Percentiles rank a stretch among this genome's conserved stretches.
Conservation (phyloP, 2,329 filamentous ascomycete species). For the Beauveria sp. region DNA sequence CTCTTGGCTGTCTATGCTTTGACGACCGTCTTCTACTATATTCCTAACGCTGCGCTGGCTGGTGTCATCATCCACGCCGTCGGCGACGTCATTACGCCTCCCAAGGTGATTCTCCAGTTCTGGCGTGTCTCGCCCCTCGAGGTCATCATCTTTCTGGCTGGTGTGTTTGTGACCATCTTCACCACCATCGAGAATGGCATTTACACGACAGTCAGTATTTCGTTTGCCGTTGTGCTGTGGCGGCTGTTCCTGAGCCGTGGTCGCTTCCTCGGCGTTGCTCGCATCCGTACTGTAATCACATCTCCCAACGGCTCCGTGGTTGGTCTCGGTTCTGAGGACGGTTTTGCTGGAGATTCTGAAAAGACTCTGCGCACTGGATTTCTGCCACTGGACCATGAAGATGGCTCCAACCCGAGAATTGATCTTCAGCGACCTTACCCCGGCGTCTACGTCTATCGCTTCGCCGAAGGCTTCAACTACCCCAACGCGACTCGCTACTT, state of each 20-base stretch:
- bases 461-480: slow-evolving; percentile 92
- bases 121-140: slow-evolving; percentile 90
- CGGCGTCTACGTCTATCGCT: slow-evolving; percentile 92
- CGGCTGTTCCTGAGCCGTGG: slow-evolving; percentile 77
- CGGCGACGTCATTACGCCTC: slow-evolving; percentile 82
- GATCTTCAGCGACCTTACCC: slow-evolving; percentile 76
- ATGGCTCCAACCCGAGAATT: slow-evolving; percentile 83
- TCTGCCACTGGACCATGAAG: slow-evolving; percentile 76
- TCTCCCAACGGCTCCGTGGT: slow-evolving; percentile 11
- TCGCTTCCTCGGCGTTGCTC: slow-evolving; percentile 60
- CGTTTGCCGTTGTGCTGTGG: slow-evolving; percentile 71
- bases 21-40: slow-evolving; percentile 87
- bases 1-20: slow-evolving; percentile 85
- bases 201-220: slow-evolving; percentile 75
- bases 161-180: slow-evolving; percentile 86
- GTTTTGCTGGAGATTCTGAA: slow-evolving; percentile 38
- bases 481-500: slow-evolving; percentile 87
- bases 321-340: slow-evolving; percentile 17
- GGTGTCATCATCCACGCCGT: slow-evolving; percentile 96
- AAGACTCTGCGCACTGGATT: slow-evolving; percentile 65
- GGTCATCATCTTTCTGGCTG: slow-evolving; percentile 85
- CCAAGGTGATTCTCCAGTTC: slow-evolving; percentile 89
- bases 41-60: slow-evolving; percentile 70
- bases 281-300: slow-evolving; percentile 11
- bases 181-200: slow-evolving; percentile 84